Evolutionary conservation across 768 basidiomycete genomes (phyloP).

Genomic region (Mycena vitilis): DNA sequence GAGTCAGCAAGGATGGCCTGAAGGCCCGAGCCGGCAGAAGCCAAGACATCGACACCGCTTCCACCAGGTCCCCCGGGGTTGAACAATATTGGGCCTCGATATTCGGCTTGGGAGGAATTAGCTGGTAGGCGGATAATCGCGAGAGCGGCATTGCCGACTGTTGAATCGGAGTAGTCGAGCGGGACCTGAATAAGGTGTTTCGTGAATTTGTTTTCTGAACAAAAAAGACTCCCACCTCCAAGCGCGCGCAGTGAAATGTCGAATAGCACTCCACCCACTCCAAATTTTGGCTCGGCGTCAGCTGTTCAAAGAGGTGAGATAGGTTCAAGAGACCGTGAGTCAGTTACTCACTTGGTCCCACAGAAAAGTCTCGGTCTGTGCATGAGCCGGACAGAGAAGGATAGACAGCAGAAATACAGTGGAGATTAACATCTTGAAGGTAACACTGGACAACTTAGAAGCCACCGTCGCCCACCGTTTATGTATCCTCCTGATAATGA

Average conservation of each 20-base stretch:
- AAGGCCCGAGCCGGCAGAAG: background rate
- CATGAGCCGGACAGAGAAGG: too few relatives aligned
- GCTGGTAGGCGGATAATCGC: constrained; percentile 25
- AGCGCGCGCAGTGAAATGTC: background rate
- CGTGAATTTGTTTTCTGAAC: background rate
- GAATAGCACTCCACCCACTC: constrained; percentile 20
- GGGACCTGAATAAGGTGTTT: constrained; percentile 19
- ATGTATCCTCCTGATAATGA: too few relatives aligned
- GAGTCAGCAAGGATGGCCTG: background rate
- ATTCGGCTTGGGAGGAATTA: constrained; percentile 7
- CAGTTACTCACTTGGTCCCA: too few relatives aligned
- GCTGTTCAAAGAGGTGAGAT: background rate
- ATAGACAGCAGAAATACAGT: too few relatives aligned
- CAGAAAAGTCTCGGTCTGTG: too few relatives aligned
- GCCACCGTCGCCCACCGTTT: too few relatives aligned
- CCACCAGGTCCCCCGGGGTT: constrained; percentile 32
- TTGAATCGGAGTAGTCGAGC: constrained; percentile 21
- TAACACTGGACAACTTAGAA: too few relatives aligned
- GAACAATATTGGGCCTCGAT: constrained; percentile 27
- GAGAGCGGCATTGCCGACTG: constrained; percentile 11
- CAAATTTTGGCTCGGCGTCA: constrained; percentile 10
- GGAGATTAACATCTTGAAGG: too few relatives aligned
- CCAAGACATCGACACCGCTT: constrained; percentile 16
- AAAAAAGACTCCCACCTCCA: background rate
- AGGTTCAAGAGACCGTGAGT: too few relatives aligned